These are phyloP conservation scores for Perkinsela sp. DNA, from an alignment of 208 protist species.

Conservation along the genomic window DNA sequence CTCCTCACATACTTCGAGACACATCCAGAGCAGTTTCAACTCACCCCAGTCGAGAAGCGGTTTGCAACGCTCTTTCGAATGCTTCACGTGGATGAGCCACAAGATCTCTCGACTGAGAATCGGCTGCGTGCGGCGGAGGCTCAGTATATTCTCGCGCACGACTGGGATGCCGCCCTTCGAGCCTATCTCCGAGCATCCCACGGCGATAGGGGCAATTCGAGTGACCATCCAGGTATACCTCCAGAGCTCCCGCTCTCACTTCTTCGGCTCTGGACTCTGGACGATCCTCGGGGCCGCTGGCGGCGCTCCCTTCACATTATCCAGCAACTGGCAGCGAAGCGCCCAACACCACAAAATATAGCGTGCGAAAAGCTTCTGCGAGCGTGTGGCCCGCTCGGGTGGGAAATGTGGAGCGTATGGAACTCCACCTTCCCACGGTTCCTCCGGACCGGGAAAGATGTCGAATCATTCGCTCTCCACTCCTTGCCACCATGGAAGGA, in stretches of 20 bases:
- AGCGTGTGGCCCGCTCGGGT: not conserved
- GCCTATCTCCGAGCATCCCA: not conserved
- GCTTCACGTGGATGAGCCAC: not conserved
- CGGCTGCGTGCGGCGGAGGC: not conserved
- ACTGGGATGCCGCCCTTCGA: not conserved
- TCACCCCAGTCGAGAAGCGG: not conserved
- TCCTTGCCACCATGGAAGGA: not conserved
- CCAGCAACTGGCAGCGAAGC: not conserved
- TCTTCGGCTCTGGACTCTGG: not conserved
- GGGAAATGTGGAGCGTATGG: not conserved
- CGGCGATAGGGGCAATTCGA: not conserved
- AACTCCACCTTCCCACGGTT: not conserved
- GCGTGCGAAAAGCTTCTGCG: not conserved
- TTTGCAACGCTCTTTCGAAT: not conserved
- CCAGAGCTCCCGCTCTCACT: not conserved
- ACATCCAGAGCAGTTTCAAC: not conserved
- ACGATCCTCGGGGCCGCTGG: not conserved
- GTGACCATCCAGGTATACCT: not conserved
- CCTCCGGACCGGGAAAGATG: not conserved
- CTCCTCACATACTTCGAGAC: not conserved
- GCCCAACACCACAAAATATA: not conserved
- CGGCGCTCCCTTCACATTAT: not conserved
- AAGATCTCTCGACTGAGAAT: not conserved
- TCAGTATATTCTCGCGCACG: not conserved
- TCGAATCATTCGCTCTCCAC: not conserved